Conservation (phyloP, 805 yeast species). For the Debaryomyces castellii region DNA sequence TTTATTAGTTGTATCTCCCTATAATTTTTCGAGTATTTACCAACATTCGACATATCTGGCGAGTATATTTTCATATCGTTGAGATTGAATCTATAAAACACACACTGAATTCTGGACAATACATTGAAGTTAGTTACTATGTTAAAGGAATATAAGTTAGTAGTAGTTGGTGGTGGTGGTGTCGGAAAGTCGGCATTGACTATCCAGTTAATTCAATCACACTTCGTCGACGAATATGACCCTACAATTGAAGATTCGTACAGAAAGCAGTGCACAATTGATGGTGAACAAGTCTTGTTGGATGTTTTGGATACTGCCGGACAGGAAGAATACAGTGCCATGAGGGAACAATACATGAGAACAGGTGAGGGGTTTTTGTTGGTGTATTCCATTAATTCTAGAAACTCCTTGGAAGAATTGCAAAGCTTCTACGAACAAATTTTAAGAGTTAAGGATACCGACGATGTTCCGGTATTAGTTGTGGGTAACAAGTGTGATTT, state of each 20-base stretch:
- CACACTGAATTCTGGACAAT: background rate
- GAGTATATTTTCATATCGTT: background rate
- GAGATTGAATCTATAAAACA: background rate
- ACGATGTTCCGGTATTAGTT: conserved; percentile 72
- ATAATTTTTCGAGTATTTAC: background rate
- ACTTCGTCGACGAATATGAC: conserved; percentile 96
- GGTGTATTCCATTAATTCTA: conserved; percentile 85
- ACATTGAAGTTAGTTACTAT: conserved; percentile 10
- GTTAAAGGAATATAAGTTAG: conserved; percentile 82
- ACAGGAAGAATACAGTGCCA: conserved; percentile 91
- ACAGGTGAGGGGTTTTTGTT: conserved; percentile 92
- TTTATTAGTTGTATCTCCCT: background rate
- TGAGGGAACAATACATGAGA: conserved; percentile 87
- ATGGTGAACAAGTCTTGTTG: conserved; percentile 67
- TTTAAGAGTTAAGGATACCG: conserved; percentile 71
- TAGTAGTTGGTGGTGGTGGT: conserved; percentile 98
- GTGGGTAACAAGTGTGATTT: conserved; percentile 80
- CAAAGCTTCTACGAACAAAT: conserved; percentile 77
- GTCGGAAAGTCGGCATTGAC: conserved; percentile 97
- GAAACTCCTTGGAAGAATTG: conserved; percentile 82
- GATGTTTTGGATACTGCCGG: conserved; percentile 98
- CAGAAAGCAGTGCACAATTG: conserved; percentile 84
- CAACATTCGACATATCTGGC: background rate
- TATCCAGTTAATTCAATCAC: conserved; percentile 90
- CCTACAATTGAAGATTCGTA: conserved; percentile 95